Evolutionary conservation across 23 red algal genomes (phyloP).

Genomic region (Rhodosorus marinus): DNA sequence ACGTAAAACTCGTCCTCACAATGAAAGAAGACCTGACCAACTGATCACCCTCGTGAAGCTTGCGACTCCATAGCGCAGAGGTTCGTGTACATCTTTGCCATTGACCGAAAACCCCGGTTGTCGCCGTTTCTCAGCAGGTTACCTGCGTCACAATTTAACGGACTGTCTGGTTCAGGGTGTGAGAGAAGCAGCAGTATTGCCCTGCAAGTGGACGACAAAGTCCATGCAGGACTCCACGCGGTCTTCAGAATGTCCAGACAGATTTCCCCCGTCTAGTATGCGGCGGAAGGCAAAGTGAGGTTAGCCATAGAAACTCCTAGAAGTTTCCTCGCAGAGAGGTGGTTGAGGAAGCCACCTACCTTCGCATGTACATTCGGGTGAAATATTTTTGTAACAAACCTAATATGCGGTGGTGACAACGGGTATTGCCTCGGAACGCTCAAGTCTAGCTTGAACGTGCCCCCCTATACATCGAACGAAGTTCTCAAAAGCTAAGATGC

Average conservation of each 20-base stretch:
- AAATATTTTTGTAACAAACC: constrained; percentile 75
- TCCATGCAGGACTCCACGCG: constrained; percentile 95
- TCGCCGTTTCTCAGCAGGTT: constrained; percentile 90
- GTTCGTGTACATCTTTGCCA: constrained; percentile 80
- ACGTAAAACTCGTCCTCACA: too few relatives aligned
- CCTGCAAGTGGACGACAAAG: constrained; percentile 64
- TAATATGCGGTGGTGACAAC: constrained; percentile 51
- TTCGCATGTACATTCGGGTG: constrained; percentile 95
- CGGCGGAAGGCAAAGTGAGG: too few relatives aligned
- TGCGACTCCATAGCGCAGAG: too few relatives aligned
- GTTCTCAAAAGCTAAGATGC: background rate
- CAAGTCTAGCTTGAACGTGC: constrained; percentile 48
- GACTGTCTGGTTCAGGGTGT: constrained; percentile 73
- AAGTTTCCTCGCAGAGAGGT: background rate
- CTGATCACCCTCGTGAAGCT: too few relatives aligned
- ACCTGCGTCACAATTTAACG: constrained; percentile 96
- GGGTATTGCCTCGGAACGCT: constrained; percentile 72
- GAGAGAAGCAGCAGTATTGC: constrained; percentile 81
- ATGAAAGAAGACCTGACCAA: too few relatives aligned
- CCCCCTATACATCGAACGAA: background rate
- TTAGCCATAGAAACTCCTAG: background rate
- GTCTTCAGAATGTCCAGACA: constrained; percentile 93
- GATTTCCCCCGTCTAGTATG: constrained; percentile 94
- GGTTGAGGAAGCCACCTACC: too few relatives aligned
- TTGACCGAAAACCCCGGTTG: constrained; percentile 66